Base-by-base conservation (phyloP, 2,329 filamentous ascomycete species). In the Onygenales sp. region DNA sequence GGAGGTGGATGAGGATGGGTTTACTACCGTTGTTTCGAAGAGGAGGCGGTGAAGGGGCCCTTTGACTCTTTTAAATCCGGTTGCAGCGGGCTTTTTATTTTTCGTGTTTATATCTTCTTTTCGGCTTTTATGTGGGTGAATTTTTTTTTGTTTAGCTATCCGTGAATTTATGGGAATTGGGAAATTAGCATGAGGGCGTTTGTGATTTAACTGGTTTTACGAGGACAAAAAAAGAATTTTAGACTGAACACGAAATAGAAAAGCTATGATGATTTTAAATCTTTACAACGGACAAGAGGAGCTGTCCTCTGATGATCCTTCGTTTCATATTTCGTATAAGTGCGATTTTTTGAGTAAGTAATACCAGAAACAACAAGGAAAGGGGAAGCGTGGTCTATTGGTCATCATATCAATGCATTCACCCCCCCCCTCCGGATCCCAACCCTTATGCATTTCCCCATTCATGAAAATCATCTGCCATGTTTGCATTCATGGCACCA, bases 1-100 rank as follows among this genome's bases (percentile, higher is more conserved):
- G 0, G 82, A 88, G 67, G 76, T 91, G 45, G 87, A 92, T 67
- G 86, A 90, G 59, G 87, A 92, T 64, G 87, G 87, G 4, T 92
- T 92, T 67, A 88, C 83, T 13, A 88, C 80, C 69, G 86, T 90
- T 59, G 79, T 83, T 52, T 78, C 80, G 62, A 87, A 83, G 74
- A 87, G 82, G 77, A 79, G 76, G 73, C 77, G 73, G 67, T 67
- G 62, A 63, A 57, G 51, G 46, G 6, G 42, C 7, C 32, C 36
- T 27, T 49, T 27, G 4, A 3, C 21, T 27, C 21, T 27, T 27
- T 27, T 27, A 27, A 27, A 27, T 27, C 21, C 21, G 3, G 21
- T 27, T 27, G 21, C 21, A 27, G 21, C 21, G 21, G 21, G 21
- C 9, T 45, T 57, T 8, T 48, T 43, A 10, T 40, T 33, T 49